Base-by-base conservation (phyloP, 2,329 filamentous ascomycete species). In the Sporothrix sp. region DNA sequence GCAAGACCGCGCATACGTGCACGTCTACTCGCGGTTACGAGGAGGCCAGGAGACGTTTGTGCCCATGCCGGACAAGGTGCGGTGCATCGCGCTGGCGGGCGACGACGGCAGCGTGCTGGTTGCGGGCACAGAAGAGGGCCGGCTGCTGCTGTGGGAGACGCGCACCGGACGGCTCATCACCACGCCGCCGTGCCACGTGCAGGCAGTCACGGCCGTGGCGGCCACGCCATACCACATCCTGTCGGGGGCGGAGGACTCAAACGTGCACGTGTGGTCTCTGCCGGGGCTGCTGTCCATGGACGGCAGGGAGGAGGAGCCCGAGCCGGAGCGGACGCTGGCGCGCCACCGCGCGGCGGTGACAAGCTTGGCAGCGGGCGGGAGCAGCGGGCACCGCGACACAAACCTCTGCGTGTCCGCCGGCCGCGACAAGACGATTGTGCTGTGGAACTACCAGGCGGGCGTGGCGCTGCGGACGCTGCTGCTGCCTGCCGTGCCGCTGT, bases 361-460 rank as follows among this genome's bases (percentile, higher is more conserved):
- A 54, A 79, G 75, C 47, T 63, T 85, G 16, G 67, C 67, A 5
- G 68, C 76, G 38, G 83, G 85, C 16, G 81, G 86, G 61, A 84
- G 84, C 62, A 71, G 75, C 25, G 83, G 38, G 4, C 44, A 80
- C 63, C 63, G 69, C 14, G 79, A 82, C 59, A 84, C 84, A 52
- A 91, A 87, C 64, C 81, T 97, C 54, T 90, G 85, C 53, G 76
- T 96, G 18, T 94, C 91, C 3, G 80, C 83, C 7, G 87, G 87
- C 57, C 82, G 79, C 59, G 93, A 97, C 68, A 90, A 87, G 67
- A 93, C 87, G 7, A 87, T 87, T 59, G 83, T 95, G 60, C 74
- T 95, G 54, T 98, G 93, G 93, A 90, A 97, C 67, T 94, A 94
- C 63, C 80, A 82, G 55, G 86, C 81, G 1, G 87, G 87, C 35